Evolutionary conservation across 371 early-diverging fungal genomes (phyloP).

Genomic region (Choanephora cucurbitarum): DNA sequence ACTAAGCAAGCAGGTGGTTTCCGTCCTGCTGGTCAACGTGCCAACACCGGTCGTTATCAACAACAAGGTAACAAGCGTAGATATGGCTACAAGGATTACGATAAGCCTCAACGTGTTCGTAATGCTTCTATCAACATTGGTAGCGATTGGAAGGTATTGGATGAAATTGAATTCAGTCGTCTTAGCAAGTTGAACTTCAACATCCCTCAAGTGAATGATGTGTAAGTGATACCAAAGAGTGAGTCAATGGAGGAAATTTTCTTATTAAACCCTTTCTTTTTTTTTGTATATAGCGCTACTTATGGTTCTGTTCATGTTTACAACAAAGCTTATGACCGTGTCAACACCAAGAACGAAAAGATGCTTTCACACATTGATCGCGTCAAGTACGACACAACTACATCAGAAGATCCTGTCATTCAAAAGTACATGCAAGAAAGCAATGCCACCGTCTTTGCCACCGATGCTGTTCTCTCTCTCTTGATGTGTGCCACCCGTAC

Average conservation of each 20-base stretch:
- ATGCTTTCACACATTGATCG: slow-evolving; percentile 71
- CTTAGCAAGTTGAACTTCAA: slow-evolving; percentile 82
- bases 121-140: slow-evolving; percentile 89
- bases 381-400: slow-evolving; percentile 76
- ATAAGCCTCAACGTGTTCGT: slow-evolving; percentile 73
- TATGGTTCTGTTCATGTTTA: slow-evolving; percentile 78
- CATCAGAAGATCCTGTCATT: slow-evolving; percentile 81
- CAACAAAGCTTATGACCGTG: slow-evolving; percentile 87
- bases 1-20: slow-evolving; percentile 28
- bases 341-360: slow-evolving; percentile 80
- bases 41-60: slow-evolving; percentile 47
- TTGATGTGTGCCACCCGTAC: slow-evolving; percentile 94
- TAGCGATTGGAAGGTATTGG: slow-evolving; percentile 89
- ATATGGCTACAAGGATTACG: slow-evolving; percentile 57
- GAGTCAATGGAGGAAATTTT: no score
- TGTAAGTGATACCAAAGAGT: no score
- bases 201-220: slow-evolving; percentile 74
- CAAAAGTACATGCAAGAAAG: slow-evolving; percentile 65
- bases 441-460: slow-evolving; percentile 84
- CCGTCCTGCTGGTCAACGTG: slow-evolving; percentile 51
- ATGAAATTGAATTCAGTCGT: slow-evolving; percentile 93
- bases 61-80: slow-evolving; percentile 45
- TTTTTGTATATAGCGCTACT: slow-evolving; percentile 32
- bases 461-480: slow-evolving; percentile 86
- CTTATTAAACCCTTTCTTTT: no score